These are phyloP conservation scores for Pharnaceum exiguum DNA, from an alignment of 148 eudicot genomes.

Conservation along the genomic window DNA sequence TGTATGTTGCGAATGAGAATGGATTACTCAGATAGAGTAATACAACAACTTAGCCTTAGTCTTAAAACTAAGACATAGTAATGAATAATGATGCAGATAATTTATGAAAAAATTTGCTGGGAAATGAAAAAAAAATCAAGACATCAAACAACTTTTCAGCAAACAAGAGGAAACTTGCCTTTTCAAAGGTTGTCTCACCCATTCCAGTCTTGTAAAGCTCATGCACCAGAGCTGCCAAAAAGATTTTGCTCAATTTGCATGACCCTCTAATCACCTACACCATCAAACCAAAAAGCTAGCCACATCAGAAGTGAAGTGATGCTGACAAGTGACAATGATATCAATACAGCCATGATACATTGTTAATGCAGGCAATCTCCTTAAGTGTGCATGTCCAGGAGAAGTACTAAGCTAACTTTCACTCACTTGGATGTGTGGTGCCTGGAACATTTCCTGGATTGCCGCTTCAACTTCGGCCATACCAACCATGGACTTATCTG, in stretches of 20 bases:
- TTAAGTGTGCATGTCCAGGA: background rate
- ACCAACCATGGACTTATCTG: constrained; percentile 67
- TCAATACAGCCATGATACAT: background rate
- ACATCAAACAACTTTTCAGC: background rate
- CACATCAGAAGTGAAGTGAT: background rate
- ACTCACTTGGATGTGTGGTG: constrained; percentile 94
- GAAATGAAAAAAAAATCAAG: background rate
- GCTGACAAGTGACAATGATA: background rate
- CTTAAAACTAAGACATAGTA: too few species aligned
- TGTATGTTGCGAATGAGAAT: too few species aligned
- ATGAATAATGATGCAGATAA: background rate
- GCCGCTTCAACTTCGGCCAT: constrained; percentile 95
- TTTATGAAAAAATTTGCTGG: too few species aligned
- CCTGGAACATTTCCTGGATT: constrained; percentile 96
- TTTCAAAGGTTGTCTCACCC: constrained; percentile 93
- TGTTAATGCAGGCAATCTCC: background rate
- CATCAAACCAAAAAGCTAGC: background rate
- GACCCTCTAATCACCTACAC: constrained; percentile 73
- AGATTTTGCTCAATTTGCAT: constrained; percentile 71
- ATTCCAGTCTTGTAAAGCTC: constrained; percentile 94
- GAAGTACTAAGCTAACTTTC: background rate
- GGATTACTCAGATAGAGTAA: too few species aligned
- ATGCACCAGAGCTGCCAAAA: constrained; percentile 95
- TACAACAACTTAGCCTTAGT: too few species aligned
- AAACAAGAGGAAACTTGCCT: constrained; percentile 38